Conservation (phyloP, 768 basidiomycete species). For the Vishniacozyma victoriae region DNA sequence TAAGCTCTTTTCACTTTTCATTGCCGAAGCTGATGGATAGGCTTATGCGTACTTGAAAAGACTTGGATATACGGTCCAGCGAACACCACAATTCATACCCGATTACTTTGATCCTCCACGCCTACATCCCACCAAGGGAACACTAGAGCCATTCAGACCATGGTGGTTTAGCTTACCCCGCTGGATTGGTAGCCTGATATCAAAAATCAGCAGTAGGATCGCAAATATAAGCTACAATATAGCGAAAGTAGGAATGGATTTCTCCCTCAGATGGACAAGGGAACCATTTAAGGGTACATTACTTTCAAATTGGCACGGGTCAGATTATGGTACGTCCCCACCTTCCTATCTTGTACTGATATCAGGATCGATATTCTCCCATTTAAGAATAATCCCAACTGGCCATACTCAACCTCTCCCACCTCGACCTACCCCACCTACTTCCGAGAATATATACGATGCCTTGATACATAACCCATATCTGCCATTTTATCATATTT, state of each 20-base stretch:
- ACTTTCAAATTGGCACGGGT: slow-evolving; percentile 13
- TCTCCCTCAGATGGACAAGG: slow-evolving; percentile 2
- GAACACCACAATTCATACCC: slow-evolving; percentile 55
- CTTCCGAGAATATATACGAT: slow-evolving; percentile 15
- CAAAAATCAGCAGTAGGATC: background rate
- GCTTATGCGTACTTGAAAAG: slow-evolving; percentile 89
- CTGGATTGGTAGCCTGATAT: slow-evolving; percentile 9
- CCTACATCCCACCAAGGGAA: no score
- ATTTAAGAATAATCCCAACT: slow-evolving; percentile 66
- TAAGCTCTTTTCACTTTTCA: slow-evolving; percentile 49
- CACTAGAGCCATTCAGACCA: slow-evolving; percentile 20
- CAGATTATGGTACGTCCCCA: slow-evolving; percentile 12
- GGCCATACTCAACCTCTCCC: slow-evolving; percentile 57
- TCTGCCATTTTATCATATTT: slow-evolving; percentile 77
- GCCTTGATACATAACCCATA: slow-evolving; percentile 53
- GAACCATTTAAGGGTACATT: slow-evolving; percentile 3
- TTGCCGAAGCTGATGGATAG: slow-evolving; percentile 49
- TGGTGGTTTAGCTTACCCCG: slow-evolving; percentile 33
- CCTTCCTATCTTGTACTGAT: slow-evolving; percentile 15
- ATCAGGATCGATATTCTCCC: slow-evolving; percentile 62
- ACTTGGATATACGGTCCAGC: slow-evolving; percentile 79
- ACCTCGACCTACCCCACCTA: slow-evolving; percentile 8
- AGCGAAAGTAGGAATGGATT: background rate
- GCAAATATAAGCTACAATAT: background rate
- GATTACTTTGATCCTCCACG: no score